Conservation (phyloP, 768 basidiomycete species). For the Leccinum incarnatum region DNA sequence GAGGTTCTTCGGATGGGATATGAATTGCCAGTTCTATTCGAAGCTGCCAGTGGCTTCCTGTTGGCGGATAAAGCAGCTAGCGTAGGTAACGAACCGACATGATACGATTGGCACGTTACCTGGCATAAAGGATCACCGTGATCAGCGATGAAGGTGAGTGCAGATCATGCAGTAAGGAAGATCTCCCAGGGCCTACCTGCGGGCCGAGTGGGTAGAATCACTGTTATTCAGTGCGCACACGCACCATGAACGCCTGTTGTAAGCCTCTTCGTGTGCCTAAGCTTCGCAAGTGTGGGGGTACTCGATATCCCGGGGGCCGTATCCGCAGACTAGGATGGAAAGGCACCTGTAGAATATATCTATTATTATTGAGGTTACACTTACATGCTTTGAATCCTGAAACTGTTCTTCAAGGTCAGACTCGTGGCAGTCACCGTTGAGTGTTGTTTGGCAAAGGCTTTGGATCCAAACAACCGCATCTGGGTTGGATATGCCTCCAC, state of each 20-base stretch:
- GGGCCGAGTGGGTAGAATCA: background rate
- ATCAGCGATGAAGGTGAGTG: background rate
- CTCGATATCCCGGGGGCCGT: background rate
- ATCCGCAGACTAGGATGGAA: too few species aligned
- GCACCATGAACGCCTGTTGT: background rate
- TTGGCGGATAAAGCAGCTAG: background rate
- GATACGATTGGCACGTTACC: background rate
- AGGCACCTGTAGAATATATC: too few species aligned
- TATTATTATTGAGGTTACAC: too few species aligned
- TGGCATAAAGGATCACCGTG: background rate
- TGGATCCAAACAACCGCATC: constrained; percentile 25
- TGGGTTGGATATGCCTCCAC: constrained; percentile 15
- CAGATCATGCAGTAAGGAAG: background rate
- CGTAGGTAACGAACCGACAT: background rate
- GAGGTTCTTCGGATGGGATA: background rate
- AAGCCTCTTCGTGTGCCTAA: background rate
- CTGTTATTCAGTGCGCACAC: too few species aligned
- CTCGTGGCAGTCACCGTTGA: too few species aligned
- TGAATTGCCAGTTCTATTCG: background rate
- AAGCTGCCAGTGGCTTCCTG: background rate
- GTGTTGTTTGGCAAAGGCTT: constrained; percentile 17
- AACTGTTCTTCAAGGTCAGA: too few species aligned
- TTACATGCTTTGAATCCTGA: too few species aligned
- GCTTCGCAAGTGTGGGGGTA: background rate
- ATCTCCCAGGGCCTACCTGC: background rate